phyloP scores from a whole-genome alignment of 495 filamentous ascomycete species.

The Endocarpon pusillum region DNA sequence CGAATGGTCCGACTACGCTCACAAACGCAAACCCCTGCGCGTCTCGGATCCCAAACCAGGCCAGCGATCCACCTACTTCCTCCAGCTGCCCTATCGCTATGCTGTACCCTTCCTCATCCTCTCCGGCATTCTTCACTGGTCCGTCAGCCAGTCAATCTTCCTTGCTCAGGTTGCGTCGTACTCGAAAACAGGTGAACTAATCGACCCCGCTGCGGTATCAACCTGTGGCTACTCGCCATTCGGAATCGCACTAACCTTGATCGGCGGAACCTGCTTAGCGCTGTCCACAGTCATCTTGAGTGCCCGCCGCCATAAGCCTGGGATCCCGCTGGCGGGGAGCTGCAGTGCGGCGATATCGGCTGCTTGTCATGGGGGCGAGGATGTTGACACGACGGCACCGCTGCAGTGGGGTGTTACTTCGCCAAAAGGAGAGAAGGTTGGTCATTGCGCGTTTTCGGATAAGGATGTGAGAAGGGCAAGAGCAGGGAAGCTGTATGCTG shows the following conservation, averaged over 20 bases:
- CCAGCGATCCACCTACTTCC: constrained; percentile 24
- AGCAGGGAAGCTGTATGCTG: constrained; percentile 4
- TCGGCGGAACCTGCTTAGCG: background rate
- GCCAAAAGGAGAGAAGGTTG: background rate
- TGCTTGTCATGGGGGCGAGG: background rate
- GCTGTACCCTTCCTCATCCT: constrained; percentile 15
- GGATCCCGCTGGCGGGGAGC: constrained; percentile 17
- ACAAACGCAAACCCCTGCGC: constrained; percentile 18
- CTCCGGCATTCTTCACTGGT: constrained; percentile 20
- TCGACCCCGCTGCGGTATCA: background rate
- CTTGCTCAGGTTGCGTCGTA: constrained; percentile 4
- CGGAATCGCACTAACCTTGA: background rate
- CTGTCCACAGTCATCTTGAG: background rate
- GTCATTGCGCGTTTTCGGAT: constrained; percentile 2
- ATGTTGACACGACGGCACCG: too few species aligned
- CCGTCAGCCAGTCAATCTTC: constrained; percentile 23
- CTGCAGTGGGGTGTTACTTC: too few species aligned
- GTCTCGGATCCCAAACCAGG: constrained; percentile 17
- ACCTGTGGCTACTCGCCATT: background rate
- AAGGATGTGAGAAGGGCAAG: constrained; percentile 5
- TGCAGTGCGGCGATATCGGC: constrained; percentile 15
- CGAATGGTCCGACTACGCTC: constrained; percentile 13
- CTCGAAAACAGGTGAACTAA: background rate
- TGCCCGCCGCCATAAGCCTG: constrained; percentile 1
- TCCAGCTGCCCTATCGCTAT: constrained; percentile 23